phyloP scores from a whole-genome alignment of 1,139 yeast genomes.

The Wickerhamomyces sp. region DNA sequence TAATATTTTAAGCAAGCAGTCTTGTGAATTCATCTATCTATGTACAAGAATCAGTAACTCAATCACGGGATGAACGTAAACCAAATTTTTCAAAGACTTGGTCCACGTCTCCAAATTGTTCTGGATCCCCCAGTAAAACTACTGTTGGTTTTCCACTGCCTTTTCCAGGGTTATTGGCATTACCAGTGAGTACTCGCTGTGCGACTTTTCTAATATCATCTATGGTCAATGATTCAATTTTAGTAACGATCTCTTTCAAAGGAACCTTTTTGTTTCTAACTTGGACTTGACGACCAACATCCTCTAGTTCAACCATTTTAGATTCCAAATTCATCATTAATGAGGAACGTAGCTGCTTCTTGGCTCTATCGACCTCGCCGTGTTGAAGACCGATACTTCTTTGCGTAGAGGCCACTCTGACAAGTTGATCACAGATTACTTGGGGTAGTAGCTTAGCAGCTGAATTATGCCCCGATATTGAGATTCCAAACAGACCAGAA shows the following conservation, averaged over 20 bases:
- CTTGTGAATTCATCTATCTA: background rate
- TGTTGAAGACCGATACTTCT: slow-evolving; percentile 55
- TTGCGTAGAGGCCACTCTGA: slow-evolving; percentile 41
- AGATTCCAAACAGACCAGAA: slow-evolving; percentile 87
- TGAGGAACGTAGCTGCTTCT: slow-evolving; percentile 86
- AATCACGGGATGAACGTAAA: slow-evolving; percentile 25
- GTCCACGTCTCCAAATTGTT: slow-evolving; percentile 78
- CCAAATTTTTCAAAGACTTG: slow-evolving; percentile 66
- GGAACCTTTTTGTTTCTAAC: slow-evolving; percentile 76
- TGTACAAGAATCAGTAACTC: background rate
- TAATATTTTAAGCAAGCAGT: background rate
- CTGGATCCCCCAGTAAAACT: slow-evolving; percentile 86
- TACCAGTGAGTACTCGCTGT: slow-evolving; percentile 67
- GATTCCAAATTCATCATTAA: slow-evolving; percentile 90
- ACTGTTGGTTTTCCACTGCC: slow-evolving; percentile 70
- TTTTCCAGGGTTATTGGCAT: slow-evolving; percentile 42
- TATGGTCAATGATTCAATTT: slow-evolving; percentile 63
- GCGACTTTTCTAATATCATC: slow-evolving; percentile 73
- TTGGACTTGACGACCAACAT: slow-evolving; percentile 91
- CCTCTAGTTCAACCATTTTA: slow-evolving; percentile 87
- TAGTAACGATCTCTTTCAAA: slow-evolving; percentile 75
- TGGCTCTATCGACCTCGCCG: slow-evolving; percentile 80
- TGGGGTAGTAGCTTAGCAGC: slow-evolving; percentile 84
- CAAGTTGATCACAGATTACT: slow-evolving; percentile 71
- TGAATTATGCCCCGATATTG: slow-evolving; percentile 78